Evolutionary conservation across 1,139 yeast species (phyloP).

Genomic region (Debaryomyces coudertii): DNA sequence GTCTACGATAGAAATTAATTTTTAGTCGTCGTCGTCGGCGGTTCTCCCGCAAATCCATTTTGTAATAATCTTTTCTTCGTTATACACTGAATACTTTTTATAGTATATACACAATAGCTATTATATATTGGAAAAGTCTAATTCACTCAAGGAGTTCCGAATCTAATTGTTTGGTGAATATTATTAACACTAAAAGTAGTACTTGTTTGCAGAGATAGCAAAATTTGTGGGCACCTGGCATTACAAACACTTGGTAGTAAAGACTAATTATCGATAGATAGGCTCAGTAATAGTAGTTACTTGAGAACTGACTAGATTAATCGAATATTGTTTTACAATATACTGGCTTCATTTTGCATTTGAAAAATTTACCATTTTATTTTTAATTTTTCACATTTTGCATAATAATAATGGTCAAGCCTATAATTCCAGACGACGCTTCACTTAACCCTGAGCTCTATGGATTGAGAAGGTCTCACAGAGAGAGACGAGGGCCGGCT

Average conservation of each 20-base stretch:
- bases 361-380: not conserved
- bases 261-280: not conserved
- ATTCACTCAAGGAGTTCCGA: not conserved
- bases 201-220: not conserved
- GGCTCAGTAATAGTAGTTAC: not conserved
- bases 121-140: not conserved
- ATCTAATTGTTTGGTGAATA: not conserved
- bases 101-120: not conserved
- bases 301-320: not conserved
- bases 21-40: conserved; percentile 15
- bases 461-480: conserved; percentile 85
- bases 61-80: conserved; percentile 10
- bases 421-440: conserved; percentile 43
- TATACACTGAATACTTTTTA: not conserved
- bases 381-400: conserved; percentile 6
- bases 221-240: not conserved
- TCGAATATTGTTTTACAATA: not conserved
- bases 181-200: not conserved
- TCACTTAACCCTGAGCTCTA: conserved; percentile 81
- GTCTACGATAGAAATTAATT: conserved; percentile 7
- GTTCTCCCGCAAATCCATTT: conserved; percentile 14
- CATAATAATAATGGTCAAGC: conserved; percentile 21
- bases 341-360: conserved; percentile 1
- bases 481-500: conserved; percentile 57
- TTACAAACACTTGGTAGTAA: not conserved